These are phyloP conservation scores for Xylariales sp. DNA, from an alignment of 2,329 filamentous ascomycete genomes.

Conservation along the genomic window DNA sequence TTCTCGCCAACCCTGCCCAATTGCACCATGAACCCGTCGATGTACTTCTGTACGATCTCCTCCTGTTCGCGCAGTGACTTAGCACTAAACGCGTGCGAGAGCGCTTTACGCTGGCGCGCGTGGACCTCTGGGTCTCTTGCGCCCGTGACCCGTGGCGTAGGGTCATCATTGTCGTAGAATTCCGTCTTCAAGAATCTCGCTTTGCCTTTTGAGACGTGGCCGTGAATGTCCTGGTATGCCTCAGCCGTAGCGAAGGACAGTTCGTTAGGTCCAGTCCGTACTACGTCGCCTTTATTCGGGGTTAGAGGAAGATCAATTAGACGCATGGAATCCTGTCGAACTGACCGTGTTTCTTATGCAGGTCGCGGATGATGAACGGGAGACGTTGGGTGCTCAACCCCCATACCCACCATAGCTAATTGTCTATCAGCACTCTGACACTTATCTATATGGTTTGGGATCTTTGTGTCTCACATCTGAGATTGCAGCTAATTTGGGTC, in stretches of 20 bases:
- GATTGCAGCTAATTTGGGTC: conserved; percentile 39
- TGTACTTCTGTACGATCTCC: conserved; percentile 41
- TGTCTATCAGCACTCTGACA: not conserved
- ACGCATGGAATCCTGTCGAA: not conserved
- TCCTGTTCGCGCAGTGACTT: conserved; percentile 42
- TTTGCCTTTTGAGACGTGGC: conserved; percentile 44
- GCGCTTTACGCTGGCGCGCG: conserved; percentile 36
- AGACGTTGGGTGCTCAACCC: conserved; percentile 27
- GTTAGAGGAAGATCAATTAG: not conserved
- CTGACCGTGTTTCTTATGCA: conserved; percentile 42
- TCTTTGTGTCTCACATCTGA: conserved; percentile 29
- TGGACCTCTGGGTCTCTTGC: conserved; percentile 38
- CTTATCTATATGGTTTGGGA: not conserved
- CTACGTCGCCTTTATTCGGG: conserved; percentile 45
- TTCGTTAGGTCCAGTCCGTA: conserved; percentile 57
- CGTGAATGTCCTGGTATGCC: conserved; percentile 54
- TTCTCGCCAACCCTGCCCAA: conserved; percentile 34
- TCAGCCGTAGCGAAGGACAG: conserved; percentile 54
- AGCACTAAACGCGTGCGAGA: conserved; percentile 40
- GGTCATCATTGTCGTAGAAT: conserved; percentile 36
- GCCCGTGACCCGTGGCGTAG: conserved; percentile 29
- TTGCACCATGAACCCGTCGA: conserved; percentile 36
- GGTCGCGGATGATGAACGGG: conserved; percentile 28
- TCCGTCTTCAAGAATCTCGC: conserved; percentile 35
- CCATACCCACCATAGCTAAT: conserved; percentile 39